These are phyloP conservation scores for Eruca vesicaria DNA, from an alignment of 441 rosid genomes.

Conservation along the genomic window DNA sequence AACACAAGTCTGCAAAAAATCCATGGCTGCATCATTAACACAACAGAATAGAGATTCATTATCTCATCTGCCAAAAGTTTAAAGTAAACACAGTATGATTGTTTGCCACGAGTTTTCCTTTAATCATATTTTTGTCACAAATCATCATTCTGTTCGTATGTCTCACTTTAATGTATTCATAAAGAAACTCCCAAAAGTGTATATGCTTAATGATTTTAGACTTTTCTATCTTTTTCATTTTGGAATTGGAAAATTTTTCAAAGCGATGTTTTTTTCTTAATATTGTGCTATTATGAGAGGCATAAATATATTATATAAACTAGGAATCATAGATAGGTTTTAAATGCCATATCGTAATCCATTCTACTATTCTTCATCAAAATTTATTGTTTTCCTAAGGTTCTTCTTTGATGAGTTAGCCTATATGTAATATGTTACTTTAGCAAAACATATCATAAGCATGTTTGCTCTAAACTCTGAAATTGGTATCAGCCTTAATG, in stretches of 20 bases:
- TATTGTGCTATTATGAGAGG: neutral
- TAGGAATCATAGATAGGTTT: neutral
- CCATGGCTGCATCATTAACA: constrained; percentile 1
- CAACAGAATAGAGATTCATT: neutral
- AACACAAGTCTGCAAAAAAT: constrained; percentile 18
- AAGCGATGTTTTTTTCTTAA: neutral
- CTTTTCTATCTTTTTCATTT: neutral
- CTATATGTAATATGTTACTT: too few species aligned
- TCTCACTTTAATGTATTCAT: constrained; percentile 6
- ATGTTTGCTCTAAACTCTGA: neutral
- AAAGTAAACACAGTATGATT: constrained; percentile 23
- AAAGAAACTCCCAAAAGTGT: neutral
- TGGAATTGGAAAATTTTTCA: neutral
- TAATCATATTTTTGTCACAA: constrained; percentile 25
- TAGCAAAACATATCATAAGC: neutral
- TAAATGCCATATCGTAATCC: too few species aligned
- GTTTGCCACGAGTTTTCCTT: constrained; percentile 34
- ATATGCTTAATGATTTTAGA: neutral
- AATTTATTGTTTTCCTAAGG: too few species aligned
- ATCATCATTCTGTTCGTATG: constrained; percentile 1
- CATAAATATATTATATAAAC: neutral
- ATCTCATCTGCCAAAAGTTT: constrained; percentile 25
- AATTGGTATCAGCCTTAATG: too few species aligned
- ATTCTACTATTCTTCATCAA: too few species aligned
- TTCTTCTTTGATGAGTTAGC: neutral